phyloP scores from a whole-genome alignment of 352 stramenopile species.

The Phytophthora kernoviae region DNA sequence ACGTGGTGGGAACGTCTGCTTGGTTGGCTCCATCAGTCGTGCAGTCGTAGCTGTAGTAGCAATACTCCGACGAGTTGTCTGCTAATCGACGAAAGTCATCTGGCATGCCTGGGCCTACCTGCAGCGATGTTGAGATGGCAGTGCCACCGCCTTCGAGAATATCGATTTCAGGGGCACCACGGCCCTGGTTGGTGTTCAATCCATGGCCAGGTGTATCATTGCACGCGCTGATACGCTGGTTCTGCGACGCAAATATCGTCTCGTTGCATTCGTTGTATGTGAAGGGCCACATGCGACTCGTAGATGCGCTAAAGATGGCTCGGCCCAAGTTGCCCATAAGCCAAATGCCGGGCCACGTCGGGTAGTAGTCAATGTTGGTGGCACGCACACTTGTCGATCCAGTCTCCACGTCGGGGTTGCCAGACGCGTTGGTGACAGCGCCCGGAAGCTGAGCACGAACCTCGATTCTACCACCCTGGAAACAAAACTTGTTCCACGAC shows the following conservation, averaged over 20 bases:
- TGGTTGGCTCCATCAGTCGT: conserved; percentile 34
- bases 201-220: conserved; percentile 87
- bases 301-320: conserved; percentile 10
- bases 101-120: conserved; percentile 64
- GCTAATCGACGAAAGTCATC: conserved; percentile 34
- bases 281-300: conserved; percentile 90
- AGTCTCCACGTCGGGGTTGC: neutral
- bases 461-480: neutral
- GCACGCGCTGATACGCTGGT: conserved; percentile 68
- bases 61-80: conserved; percentile 29
- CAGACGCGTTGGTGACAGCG: neutral
- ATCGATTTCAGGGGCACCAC: conserved; percentile 43
- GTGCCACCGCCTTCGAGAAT: conserved; percentile 31
- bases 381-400: neutral
- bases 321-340: conserved; percentile 13
- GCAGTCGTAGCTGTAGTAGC: conserved; percentile 37
- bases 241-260: conserved; percentile 24
- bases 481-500: conserved; percentile 4
- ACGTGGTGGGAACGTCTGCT: conserved; percentile 27
- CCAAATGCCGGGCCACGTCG: conserved; percentile 21
- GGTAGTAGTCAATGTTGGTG: conserved; percentile 20
- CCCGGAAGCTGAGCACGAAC: conserved; percentile 2
- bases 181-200: conserved; percentile 52
- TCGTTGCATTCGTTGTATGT: conserved; percentile 89
- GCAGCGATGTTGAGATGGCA: conserved; percentile 79